Evolutionary conservation across 495 filamentous ascomycete species (phyloP), one percentile per base, ranked within the genome.

Genomic region (Talaromyces wortmannii): DNA sequence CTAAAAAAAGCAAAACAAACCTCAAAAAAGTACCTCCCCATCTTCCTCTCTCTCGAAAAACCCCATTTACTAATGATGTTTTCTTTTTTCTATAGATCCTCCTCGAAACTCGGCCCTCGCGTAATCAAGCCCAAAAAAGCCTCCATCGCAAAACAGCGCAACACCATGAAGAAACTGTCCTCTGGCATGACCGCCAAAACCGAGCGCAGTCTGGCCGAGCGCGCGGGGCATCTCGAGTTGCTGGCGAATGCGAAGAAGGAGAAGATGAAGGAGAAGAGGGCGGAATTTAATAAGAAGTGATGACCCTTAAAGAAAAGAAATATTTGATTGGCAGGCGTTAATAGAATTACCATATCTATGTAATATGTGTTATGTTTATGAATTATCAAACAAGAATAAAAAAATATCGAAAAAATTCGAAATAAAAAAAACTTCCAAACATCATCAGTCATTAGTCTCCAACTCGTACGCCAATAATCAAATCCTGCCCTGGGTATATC

Each of bases 181-280:
- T 76, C 83, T 0, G 85, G 86, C 0, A 71, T 91, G 17, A 78
- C 77, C 4, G 73, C 74, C 0, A 78, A 79, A 68, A 89, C 86
- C 55, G 87, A 91, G 62, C 75, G 81, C 55, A 78, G 67, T 60
- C 73, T 91, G 18, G 88, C 83, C 5, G 70, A 80, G 47, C 84
- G 82, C 63, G 87, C 86, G 43, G 88, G 88, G 5, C 87, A 91
- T 78, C 60, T 90, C 58, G 87, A 91, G 66, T 42, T 90, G 67
- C 63, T 90, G 56, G 71, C 75, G 56, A 84, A 82, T 4, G 84
- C 81, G 10, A 87, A 86, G 78, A 85, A 82, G 71, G 76, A 81
- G 49, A 69, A 64, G 59, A 66, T 62, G 49, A 63, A 57, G 50
- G 54, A 55, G 17, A 58, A 67, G 45, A 60, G 55, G 40, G 52